Evolutionary conservation across 805 yeast genomes (phyloP).

Genomic region (Candida odintsovae): DNA sequence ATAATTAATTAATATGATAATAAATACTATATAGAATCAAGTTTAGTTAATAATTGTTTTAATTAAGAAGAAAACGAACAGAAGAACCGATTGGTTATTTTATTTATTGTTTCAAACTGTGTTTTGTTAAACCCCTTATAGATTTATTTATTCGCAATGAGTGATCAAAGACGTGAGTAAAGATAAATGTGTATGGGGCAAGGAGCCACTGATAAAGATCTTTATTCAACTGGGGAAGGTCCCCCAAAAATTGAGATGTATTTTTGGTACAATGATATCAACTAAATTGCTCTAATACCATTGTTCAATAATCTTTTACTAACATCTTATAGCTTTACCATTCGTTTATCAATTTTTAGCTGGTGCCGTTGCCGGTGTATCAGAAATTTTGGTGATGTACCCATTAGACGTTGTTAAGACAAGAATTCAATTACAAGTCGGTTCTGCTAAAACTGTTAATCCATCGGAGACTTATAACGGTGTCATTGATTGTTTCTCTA

Average conservation of each 20-base stretch:
- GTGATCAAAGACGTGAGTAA: constrained; percentile 13
- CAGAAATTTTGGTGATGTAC: constrained; percentile 92
- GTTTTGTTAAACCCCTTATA: background rate
- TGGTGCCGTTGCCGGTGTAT: constrained; percentile 96
- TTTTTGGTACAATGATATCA: background rate
- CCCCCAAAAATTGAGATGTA: constrained; percentile 8
- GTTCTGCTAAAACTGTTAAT: constrained; percentile 40
- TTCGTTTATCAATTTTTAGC: constrained; percentile 85
- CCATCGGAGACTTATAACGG: constrained; percentile 50
- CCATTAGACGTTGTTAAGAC: constrained; percentile 97
- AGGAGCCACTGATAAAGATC: background rate
- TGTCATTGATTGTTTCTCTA: constrained; percentile 75
- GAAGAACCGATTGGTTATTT: background rate
- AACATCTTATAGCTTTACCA: constrained; percentile 52
- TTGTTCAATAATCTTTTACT: background rate
- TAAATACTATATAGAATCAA: too few species aligned
- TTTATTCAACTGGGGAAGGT: background rate
- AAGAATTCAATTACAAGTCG: constrained; percentile 83
- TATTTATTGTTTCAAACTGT: background rate
- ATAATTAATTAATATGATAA: background rate
- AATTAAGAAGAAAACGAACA: too few species aligned
- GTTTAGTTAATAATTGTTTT: too few species aligned
- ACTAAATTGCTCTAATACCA: background rate
- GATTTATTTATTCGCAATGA: constrained; percentile 3
- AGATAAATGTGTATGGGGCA: background rate